Percentiles rank a stretch among this genome's conserved stretches.
Conservation (phyloP, 805 yeast species). For the Sugiyamaella lignohabitans region DNA sequence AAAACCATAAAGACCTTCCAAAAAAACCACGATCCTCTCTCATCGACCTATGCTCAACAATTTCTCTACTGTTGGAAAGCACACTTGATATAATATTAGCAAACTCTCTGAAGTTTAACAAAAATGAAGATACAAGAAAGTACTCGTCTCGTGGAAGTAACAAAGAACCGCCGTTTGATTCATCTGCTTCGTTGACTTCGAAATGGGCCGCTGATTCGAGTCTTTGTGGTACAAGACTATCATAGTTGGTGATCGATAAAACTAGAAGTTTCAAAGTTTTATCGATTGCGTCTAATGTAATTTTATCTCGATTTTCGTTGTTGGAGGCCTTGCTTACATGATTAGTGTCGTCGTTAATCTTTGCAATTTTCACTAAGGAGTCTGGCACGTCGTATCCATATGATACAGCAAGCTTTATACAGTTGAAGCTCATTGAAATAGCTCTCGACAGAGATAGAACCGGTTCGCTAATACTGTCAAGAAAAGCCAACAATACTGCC, state of each 20-base stretch:
- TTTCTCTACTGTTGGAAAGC: constrained; percentile 29
- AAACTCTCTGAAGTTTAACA: constrained; percentile 42
- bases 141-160: constrained; percentile 44
- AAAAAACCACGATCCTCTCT: constrained; percentile 30
- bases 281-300: constrained; percentile 13
- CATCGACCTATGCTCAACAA: constrained; percentile 29
- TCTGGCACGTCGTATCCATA: constrained; percentile 37
- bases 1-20: constrained; percentile 41
- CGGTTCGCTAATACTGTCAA: constrained; percentile 30
- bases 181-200: constrained; percentile 24
- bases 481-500: constrained; percentile 28
- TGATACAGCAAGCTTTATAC: constrained; percentile 33
- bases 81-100: constrained; percentile 31
- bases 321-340: not conserved
- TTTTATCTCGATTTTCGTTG: not conserved
- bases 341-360: not conserved
- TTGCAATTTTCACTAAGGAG: constrained; percentile 15
- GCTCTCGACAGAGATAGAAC: constrained; percentile 32
- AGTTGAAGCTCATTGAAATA: constrained; percentile 32
- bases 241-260: constrained; percentile 33
- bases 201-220: constrained; percentile 25
- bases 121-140: constrained; percentile 44
- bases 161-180: not conserved
- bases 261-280: constrained; percentile 29
- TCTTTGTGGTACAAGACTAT: constrained; percentile 32